Conservation (phyloP, 2,329 filamentous ascomycete genomes). For the Xylaria sp. region DNA sequence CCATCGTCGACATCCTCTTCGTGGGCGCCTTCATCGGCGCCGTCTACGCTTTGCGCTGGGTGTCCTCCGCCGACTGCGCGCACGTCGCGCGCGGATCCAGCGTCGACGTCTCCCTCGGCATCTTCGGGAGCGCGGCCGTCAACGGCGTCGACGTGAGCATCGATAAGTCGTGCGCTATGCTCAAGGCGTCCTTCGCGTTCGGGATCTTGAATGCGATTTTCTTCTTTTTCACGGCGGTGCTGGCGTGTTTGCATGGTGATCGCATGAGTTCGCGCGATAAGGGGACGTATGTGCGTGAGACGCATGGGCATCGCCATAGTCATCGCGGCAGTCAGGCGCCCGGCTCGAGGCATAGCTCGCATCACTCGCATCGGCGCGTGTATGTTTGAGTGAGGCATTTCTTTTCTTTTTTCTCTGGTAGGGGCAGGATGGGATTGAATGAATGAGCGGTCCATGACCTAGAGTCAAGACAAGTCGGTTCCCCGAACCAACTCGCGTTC, state of each 20-base stretch:
- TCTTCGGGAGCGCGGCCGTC: slow-evolving; percentile 65
- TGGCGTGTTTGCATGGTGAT: slow-evolving; percentile 71
- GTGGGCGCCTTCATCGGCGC: slow-evolving; percentile 72
- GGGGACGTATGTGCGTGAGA: slow-evolving; percentile 57
- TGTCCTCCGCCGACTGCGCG: slow-evolving; percentile 74
- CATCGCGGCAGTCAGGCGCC: slow-evolving; percentile 57
- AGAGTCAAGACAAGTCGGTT: no score
- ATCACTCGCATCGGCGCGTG: slow-evolving; percentile 61
- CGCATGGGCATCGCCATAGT: slow-evolving; percentile 59
- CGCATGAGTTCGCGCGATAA: slow-evolving; percentile 51
- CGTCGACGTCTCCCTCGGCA: slow-evolving; percentile 70
- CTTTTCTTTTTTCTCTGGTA: neutral
- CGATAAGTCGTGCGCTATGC: slow-evolving; percentile 87
- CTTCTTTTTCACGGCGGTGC: slow-evolving; percentile 80
- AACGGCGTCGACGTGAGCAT: slow-evolving; percentile 64
- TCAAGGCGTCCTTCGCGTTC: slow-evolving; percentile 90
- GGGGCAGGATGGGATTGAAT: no score
- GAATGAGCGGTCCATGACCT: neutral
- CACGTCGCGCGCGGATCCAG: slow-evolving; percentile 61
- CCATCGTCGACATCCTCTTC: slow-evolving; percentile 69
- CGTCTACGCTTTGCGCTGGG: slow-evolving; percentile 69
- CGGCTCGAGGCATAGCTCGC: slow-evolving; percentile 56
- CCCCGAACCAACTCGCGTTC: neutral
- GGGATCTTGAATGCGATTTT: slow-evolving; percentile 88
- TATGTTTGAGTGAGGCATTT: slow-evolving; percentile 56